Evolutionary conservation across 208 protist species (phyloP).

Genomic region (Leishmania aethiopica): DNA sequence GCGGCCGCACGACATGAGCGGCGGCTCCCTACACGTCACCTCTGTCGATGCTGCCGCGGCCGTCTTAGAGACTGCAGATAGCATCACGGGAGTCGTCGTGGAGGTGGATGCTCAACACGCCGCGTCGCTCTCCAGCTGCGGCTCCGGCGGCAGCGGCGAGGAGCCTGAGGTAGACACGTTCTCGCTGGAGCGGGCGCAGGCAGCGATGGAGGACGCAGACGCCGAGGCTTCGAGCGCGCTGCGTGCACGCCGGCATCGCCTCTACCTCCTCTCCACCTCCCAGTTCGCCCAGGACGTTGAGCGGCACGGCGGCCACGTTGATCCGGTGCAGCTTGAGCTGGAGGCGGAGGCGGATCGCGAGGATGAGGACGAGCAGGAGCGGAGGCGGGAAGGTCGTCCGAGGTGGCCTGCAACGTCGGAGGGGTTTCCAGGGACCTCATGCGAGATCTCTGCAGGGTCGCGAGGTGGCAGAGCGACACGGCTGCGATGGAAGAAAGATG

Average conservation of each 20-base stretch:
- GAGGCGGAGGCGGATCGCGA: slow-evolving; percentile 13
- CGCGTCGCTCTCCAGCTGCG: neutral
- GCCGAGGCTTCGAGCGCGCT: slow-evolving; percentile 23
- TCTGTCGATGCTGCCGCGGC: neutral
- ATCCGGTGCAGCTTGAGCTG: slow-evolving; percentile 13
- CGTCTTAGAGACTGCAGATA: neutral
- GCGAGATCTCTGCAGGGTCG: neutral
- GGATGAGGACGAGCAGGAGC: neutral
- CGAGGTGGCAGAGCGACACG: neutral
- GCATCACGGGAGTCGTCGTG: slow-evolving; percentile 1
- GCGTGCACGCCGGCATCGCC: slow-evolving; percentile 23
- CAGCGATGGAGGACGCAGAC: slow-evolving; percentile 39
- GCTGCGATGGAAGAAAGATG: neutral
- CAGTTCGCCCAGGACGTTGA: slow-evolving; percentile 37
- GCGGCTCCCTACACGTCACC: neutral
- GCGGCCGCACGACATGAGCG: neutral
- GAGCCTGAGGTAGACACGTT: slow-evolving; percentile 41
- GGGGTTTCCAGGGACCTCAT: neutral
- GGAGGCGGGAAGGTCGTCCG: neutral
- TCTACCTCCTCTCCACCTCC: slow-evolving; percentile 31
- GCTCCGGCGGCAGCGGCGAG: slow-evolving; percentile 1
- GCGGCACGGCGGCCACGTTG: slow-evolving; percentile 32
- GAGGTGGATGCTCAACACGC: slow-evolving; percentile 5
- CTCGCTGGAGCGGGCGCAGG: slow-evolving; percentile 29
- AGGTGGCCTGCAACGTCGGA: neutral